Evolutionary conservation across 2,329 filamentous ascomycete genomes (phyloP), one percentile per base, ranked within the genome.

Genomic region (Colletotrichum sp.): DNA sequence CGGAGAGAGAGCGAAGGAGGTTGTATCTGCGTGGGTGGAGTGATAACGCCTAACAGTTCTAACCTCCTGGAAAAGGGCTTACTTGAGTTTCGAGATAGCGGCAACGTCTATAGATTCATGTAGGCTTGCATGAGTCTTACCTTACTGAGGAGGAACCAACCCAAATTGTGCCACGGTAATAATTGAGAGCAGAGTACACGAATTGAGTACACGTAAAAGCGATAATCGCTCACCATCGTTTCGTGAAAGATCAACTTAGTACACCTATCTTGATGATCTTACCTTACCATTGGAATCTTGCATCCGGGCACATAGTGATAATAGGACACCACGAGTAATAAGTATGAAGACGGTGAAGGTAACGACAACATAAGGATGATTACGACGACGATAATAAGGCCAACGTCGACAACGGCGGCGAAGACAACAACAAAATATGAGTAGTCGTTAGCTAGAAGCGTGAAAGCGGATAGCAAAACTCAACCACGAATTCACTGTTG

Each of bases 11-110:
- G 67, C 64, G 4, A 48, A 65, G 34, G 52, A 43, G 15, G 34
- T 75, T 3, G 36, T 75, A 4, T 32, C 68, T 28, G 32, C 21
- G 6, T 64, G 60, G 68, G 43, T 71, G n/a, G 28, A 64, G 10
- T 71, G 21, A 71, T 15, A 6, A 16, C 32, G 30, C 21, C 2
- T 67, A 3, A 36, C 0, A 36, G 13, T 2, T 4, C 7, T 36
- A 16, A 36, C 34, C 15, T 36, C 34, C 7, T 16, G 34, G 7
- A n/a, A n/a, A 43, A 18, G 38, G 8, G 18, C 15, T n/a, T 16
- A n/a, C 38, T 43, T 43, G 38, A 43, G 8, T 43, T 43, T n/a
- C 4, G 38, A n/a, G 16, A 1, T 1, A 10, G 16, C 16, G 3
- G 8, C 8, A 43, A 9, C 38, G 38, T 9, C 18, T 43, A 43